Conservation (phyloP, 352 stramenopile species). For the Phytophthora palmivora region DNA sequence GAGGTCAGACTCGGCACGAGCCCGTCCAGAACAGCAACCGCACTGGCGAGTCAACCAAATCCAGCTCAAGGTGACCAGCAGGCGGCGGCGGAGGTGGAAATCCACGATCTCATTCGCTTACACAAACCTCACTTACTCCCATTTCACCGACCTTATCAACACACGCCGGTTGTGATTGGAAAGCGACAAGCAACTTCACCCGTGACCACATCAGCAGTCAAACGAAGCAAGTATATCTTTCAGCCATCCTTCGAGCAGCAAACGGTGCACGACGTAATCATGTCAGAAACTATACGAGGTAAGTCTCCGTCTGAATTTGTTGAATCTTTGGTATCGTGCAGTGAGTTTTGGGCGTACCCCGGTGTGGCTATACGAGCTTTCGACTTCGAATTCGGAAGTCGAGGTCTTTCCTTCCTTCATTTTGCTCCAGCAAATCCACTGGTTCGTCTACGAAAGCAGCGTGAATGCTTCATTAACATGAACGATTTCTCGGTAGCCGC, state of each 20-base stretch:
- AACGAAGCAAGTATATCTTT: no score
- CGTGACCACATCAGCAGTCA: no score
- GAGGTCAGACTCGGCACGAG: no score
- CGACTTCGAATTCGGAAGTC: conserved; percentile 10
- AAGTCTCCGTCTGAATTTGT: conserved; percentile 8
- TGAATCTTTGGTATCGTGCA: conserved; percentile 5
- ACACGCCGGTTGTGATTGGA: no score
- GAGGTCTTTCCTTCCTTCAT: conserved; percentile 7
- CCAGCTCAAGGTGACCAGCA: no score
- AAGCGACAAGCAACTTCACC: no score
- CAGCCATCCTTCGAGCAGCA: background rate
- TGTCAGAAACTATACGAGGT: background rate
- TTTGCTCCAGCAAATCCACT: conserved; percentile 1
- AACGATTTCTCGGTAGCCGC: conserved; percentile 8
- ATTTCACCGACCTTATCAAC: no score
- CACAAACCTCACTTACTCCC: no score
- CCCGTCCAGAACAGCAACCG: no score
- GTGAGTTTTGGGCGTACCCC: conserved; percentile 7
- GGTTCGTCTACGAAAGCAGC: background rate
- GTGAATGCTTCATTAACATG: conserved; percentile 13
- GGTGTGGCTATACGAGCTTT: background rate
- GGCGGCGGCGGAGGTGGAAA: no score
- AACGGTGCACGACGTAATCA: conserved; percentile 2
- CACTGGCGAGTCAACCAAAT: no score
- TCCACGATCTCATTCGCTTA: no score